Evolutionary conservation across 176 grass and related monocot species (phyloP).

Genomic region (Thinopyrum elongatum): DNA sequence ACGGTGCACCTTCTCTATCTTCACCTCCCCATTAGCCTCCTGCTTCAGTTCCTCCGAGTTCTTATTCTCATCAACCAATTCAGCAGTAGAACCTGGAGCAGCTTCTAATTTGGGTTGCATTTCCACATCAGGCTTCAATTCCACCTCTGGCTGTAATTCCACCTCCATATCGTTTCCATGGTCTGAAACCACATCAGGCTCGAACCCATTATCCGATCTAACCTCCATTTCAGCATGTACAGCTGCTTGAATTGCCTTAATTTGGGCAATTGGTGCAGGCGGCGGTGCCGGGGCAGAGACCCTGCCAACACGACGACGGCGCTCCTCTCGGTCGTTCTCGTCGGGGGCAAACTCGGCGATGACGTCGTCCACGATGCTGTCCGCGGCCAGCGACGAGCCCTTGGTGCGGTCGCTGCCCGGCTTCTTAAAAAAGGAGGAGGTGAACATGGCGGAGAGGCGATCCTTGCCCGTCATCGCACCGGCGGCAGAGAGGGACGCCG

Average conservation of each 20-base stretch:
- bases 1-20: constrained; percentile 49
- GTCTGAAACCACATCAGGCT: constrained; percentile 20
- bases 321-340: constrained; percentile 79
- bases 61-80: constrained; percentile 24
- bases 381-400: constrained; percentile 40
- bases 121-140: constrained; percentile 30
- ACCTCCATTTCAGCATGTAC: constrained; percentile 6
- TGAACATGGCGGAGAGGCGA: constrained; percentile 75
- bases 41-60: constrained; percentile 27
- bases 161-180: constrained; percentile 34
- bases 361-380: constrained; percentile 79
- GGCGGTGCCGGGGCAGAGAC: constrained; percentile 6
- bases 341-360: constrained; percentile 80
- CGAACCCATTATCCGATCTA: constrained; percentile 20
- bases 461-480: constrained; percentile 55
- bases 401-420: constrained; percentile 48
- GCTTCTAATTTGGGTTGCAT: constrained; percentile 34
- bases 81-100: constrained; percentile 11
- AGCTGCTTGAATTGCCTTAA: constrained; percentile 30
- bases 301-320: constrained; percentile 45
- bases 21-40: constrained; percentile 38
- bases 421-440: constrained; percentile 70
- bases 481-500: constrained; percentile 48
- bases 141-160: constrained; percentile 29
- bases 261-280: constrained; percentile 3